Percentiles rank a stretch among this genome's conserved stretches.
phyloP scores from a whole-genome alignment of 352 stramenopile species.

The Phytopythium oedochilum region DNA sequence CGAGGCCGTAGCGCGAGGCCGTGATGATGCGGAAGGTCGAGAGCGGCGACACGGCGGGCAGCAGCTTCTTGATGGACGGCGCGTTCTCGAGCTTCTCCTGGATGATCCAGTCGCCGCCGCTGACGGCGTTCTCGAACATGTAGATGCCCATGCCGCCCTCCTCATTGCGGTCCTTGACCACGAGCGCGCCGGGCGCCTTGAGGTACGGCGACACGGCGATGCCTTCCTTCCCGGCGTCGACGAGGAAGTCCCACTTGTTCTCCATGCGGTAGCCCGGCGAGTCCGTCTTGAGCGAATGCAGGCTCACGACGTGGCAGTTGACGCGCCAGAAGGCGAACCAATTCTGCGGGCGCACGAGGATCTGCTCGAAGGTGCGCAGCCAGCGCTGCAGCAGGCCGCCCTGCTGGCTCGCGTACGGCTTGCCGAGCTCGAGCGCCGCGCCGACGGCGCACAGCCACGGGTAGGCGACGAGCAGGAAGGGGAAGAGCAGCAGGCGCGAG shows the following conservation, averaged over 20 bases:
- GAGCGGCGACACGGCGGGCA: conserved; percentile 92
- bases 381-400: conserved; percentile 86
- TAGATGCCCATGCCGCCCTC: conserved; percentile 97
- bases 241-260: conserved; percentile 98
- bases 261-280: conserved; percentile 94
- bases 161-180: conserved; percentile 98
- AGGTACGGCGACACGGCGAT: conserved; percentile 95
- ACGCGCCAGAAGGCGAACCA: conserved; percentile 98
- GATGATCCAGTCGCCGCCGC: conserved; percentile 95
- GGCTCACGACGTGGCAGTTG: conserved; percentile 94
- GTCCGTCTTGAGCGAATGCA: conserved; percentile 93
- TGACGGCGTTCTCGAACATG: conserved; percentile 96
- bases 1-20: conserved; percentile 74
- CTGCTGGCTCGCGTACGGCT: conserved; percentile 57
- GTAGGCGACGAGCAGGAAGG: conserved; percentile 88
- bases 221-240: conserved; percentile 84
- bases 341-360: conserved; percentile 88
- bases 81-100: conserved; percentile 95
- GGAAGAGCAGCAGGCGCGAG: conserved; percentile 77
- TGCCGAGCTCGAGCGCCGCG: conserved; percentile 70
- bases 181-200: conserved; percentile 83
- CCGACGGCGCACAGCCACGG: conserved; percentile 80
- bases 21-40: conserved; percentile 99
- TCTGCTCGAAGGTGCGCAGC: conserved; percentile 83
- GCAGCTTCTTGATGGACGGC: conserved; percentile 87